Percentiles rank a stretch among this genome's conserved stretches.
phyloP scores from a whole-genome alignment of 176 grass and related monocot species.

The Areca catechu region DNA sequence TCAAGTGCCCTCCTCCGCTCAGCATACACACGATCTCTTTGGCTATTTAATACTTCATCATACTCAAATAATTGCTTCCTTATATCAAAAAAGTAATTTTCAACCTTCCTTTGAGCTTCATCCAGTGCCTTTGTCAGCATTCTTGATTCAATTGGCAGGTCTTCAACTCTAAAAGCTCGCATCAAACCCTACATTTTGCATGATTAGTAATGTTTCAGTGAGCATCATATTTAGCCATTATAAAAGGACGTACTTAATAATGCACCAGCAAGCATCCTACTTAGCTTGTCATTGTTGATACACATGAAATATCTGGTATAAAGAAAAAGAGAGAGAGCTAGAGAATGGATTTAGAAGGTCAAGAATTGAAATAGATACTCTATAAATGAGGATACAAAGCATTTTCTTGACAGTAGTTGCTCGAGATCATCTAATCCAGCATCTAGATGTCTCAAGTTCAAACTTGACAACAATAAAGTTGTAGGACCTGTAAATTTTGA shows the following conservation, averaged over 20 bases:
- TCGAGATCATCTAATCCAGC: too few relatives aligned
- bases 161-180: constrained; percentile 92
- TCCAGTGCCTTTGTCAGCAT: constrained; percentile 97
- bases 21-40: constrained; percentile 88
- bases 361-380: too few relatives aligned
- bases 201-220: background rate
- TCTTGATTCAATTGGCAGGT: constrained; percentile 96
- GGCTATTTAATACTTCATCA: constrained; percentile 98
- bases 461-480: too few relatives aligned
- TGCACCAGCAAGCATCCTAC: constrained; percentile 6
- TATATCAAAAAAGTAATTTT: constrained; percentile 99
- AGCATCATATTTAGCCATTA: background rate
- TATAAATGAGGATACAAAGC: too few relatives aligned
- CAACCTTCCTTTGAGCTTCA: constrained; percentile 97
- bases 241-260: background rate
- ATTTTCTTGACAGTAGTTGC: too few relatives aligned
- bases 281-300: too few relatives aligned
- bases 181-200: constrained; percentile 61
- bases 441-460: too few relatives aligned
- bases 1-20: constrained; percentile 81
- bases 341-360: too few relatives aligned
- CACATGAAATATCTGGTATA: background rate
- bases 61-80: constrained; percentile 95
- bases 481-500: too few relatives aligned
- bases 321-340: constrained; percentile 5